Evolutionary conservation across 768 basidiomycete genomes (phyloP).

Genomic region (Porpolomopsis calyptriformis): DNA sequence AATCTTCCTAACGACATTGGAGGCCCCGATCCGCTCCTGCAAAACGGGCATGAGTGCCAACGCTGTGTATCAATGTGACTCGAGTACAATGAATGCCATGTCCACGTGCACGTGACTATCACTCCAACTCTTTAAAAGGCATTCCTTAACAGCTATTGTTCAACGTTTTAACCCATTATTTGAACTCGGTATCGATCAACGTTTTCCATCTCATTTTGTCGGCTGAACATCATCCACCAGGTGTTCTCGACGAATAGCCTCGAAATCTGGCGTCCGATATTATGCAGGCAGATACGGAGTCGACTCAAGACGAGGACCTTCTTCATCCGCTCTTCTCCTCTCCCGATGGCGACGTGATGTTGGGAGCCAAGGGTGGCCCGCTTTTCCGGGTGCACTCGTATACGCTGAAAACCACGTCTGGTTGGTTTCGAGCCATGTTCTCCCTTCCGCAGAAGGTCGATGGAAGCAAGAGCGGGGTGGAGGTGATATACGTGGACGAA

Average conservation of each 20-base stretch:
- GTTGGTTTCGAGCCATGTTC: constrained; percentile 55
- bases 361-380: constrained; percentile 40
- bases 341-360: constrained; percentile 43
- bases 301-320: constrained; percentile 2
- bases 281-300: not conserved
- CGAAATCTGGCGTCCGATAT: not conserved
- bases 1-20: not conserved
- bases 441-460: constrained; percentile 36
- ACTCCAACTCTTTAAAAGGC: no score
- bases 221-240: not conserved
- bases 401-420: constrained; percentile 52
- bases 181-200: no score
- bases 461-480: constrained; percentile 6
- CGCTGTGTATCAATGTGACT: no score
- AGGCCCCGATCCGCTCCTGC: not conserved
- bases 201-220: no score
- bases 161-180: no score
- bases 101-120: no score
- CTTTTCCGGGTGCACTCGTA: constrained; percentile 50
- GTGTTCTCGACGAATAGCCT: no score
- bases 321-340: constrained; percentile 42
- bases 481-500: constrained; percentile 47
- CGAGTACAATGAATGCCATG: no score
- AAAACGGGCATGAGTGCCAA: not conserved
- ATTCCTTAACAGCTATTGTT: no score